Base-by-base conservation (phyloP, 1,139 yeast genomes). In the Yamadazyma atmosphaerica region DNA sequence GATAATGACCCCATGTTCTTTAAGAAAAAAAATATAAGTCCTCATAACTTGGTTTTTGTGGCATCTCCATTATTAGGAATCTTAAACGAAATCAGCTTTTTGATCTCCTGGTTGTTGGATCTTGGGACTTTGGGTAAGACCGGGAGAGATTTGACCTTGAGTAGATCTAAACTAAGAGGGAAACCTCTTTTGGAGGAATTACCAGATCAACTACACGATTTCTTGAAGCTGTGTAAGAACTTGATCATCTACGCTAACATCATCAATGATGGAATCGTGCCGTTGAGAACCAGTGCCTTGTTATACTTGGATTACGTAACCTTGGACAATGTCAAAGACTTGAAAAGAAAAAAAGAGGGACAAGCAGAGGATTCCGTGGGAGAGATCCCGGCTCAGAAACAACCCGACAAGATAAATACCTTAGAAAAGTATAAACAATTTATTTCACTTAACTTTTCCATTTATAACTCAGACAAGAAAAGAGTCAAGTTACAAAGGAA, bases 181-280 rank as follows among this genome's bases (percentile, higher is more conserved):
- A 74, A 68, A 43, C 96, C 98, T 0, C 55, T 94, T 31, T 67
- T 92, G 22, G 79, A 83, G 39, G 61, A 81, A 5, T 63, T 94
- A 24, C 95, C 98, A 0, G 89, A 89, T 2, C 88, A 94, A 2
- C 77, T 92, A 0, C 86, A 84, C 50, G 67, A 61, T 16, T 76
- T 86, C n/a, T 64, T 92, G 42, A 68, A 70, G 33, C 60, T 63
- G 46, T 92, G 94, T 56, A 65, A 69, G 37, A 73, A 83, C 36
- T 68, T 96, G 44, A 85, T 92, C 0, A 64, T 85, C 1, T 84
- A 87, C 54, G 94, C 95, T 2, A 86, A 86, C 55, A 83, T 86
- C 2, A 70, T 86, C n/a, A 81, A 86, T 54, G 96, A 87, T 58
- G 98, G 98, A 0, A 90, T 92, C 40, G 98, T 92, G 0, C 98